Evolutionary conservation across 352 stramenopile species (phyloP).

Genomic region (Pythium dissimile): DNA sequence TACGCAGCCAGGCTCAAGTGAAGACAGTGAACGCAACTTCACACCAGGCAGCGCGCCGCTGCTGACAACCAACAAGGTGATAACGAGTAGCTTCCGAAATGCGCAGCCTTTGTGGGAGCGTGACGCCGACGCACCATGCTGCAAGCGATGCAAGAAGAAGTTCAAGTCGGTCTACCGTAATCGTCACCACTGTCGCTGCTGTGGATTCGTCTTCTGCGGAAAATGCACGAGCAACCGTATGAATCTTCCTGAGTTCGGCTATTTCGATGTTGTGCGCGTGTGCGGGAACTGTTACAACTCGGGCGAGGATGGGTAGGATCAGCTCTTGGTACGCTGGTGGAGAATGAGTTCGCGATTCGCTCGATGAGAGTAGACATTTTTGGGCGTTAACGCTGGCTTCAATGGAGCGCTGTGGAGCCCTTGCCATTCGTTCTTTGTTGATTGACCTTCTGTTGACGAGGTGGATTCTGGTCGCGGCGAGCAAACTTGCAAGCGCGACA

Average conservation of each 20-base stretch:
- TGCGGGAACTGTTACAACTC: constrained; percentile 81
- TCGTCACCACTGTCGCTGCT: constrained; percentile 81
- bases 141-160: constrained; percentile 88
- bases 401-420: constrained; percentile 28
- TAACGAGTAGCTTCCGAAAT: constrained; percentile 64
- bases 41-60: constrained; percentile 60
- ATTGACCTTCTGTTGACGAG: background rate
- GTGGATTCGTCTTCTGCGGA: constrained; percentile 81
- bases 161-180: constrained; percentile 83
- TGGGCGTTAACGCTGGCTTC: constrained; percentile 36
- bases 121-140: constrained; percentile 77
- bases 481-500: background rate
- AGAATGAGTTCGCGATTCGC: constrained; percentile 41
- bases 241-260: constrained; percentile 84
- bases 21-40: constrained; percentile 32
- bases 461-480: background rate
- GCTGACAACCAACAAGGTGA: constrained; percentile 62
- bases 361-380: constrained; percentile 39
- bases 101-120: constrained; percentile 83
- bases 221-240: constrained; percentile 81
- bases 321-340: constrained; percentile 3
- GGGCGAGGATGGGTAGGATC: constrained; percentile 45
- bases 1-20: constrained; percentile 16
- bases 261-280: constrained; percentile 84
- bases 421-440: constrained; percentile 3